Base-by-base conservation (phyloP, 495 filamentous ascomycete genomes). In the Sabuloglossum arenarium region DNA sequence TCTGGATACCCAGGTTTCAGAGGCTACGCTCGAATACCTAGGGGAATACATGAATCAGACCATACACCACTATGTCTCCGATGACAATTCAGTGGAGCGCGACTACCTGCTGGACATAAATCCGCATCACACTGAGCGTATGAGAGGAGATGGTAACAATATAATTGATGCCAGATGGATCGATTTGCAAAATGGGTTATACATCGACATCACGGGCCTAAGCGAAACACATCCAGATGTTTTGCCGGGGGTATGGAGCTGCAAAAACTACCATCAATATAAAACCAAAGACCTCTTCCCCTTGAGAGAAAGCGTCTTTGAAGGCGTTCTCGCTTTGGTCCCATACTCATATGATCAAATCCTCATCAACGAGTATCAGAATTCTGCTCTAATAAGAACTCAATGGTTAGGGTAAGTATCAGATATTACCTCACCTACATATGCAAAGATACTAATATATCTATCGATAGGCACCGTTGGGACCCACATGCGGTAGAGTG, bases 111-210 rank as follows among this genome's bases (percentile, higher is more conserved):
- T 94, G 3, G 87, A 94, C 61, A 68, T 91, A 19, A 91, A 91
- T 63, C 84, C 85, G 2, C 80, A 79, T 68, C 70, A 75, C 53
- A 66, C 68, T 30, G 72, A 81, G 57, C 67, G 78, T 6, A 71
- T 72, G 19, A 70, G 79, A 30, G 81, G 82, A 14, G 71, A 78
- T 59, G 86, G 86, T 1, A 63, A 71, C 53, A 94, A 94, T 61
- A 74, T 91, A 32, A 94, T 94, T 62, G 87, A 91, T 67, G 86
- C 85, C 37, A 71, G 86, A 21, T 94, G 84, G 84, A 80, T 94
- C 59, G 86, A 94, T 66, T 71, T 75, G 23, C 65, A 68, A 51
- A 91, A 79, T 58, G 87, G 86, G 8, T 70, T 90, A 55, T 94
- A 83, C 71, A 82, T 94, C 64, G 87, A 94, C 63, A 87, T 94